Conservation (phyloP, 106 monocot species). For the Allium fistulosum region DNA sequence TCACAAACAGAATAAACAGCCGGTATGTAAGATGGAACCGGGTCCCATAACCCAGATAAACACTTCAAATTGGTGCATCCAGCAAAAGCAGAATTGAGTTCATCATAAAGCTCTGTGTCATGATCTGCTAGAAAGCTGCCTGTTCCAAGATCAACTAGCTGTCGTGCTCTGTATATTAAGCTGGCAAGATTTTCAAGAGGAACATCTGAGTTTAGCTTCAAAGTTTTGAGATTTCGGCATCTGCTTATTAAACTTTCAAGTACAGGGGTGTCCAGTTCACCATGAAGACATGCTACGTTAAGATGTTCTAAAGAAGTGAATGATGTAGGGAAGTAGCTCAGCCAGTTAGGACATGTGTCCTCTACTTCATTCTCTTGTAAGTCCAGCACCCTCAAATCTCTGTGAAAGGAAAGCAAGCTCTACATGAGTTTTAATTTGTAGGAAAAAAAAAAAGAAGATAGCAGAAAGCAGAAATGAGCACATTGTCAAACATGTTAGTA, state of each 20-base stretch:
- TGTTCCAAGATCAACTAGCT: conserved; percentile 62
- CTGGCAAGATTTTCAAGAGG: conserved; percentile 47
- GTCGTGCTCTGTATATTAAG: conserved; percentile 45
- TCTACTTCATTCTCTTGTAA: conserved; percentile 66
- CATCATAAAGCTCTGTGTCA: conserved; percentile 35
- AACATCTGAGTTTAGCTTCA: conserved; percentile 52
- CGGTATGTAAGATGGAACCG: conserved; percentile 47
- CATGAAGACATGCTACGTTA: conserved; percentile 54
- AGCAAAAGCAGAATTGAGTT: conserved; percentile 48
- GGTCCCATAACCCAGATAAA: conserved; percentile 65
- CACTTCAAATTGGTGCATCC: conserved; percentile 39
- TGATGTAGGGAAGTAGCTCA: conserved; percentile 58
- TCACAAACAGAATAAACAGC: conserved; percentile 55
- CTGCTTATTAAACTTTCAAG: conserved; percentile 56
- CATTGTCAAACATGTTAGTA: no score
- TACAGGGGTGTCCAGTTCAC: conserved; percentile 39
- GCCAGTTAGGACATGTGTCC: conserved; percentile 57
- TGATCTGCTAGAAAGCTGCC: conserved; percentile 40
- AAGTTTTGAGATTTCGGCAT: conserved; percentile 51
- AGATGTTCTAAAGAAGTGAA: conserved; percentile 56
- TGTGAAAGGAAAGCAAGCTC: conserved; percentile 8
- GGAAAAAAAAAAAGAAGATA: no score
- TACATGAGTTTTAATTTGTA: no score
- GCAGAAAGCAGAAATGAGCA: no score
- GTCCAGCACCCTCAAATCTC: conserved; percentile 60